Conservation (phyloP, 2,329 filamentous ascomycete genomes). For the Claviceps monticola region DNA sequence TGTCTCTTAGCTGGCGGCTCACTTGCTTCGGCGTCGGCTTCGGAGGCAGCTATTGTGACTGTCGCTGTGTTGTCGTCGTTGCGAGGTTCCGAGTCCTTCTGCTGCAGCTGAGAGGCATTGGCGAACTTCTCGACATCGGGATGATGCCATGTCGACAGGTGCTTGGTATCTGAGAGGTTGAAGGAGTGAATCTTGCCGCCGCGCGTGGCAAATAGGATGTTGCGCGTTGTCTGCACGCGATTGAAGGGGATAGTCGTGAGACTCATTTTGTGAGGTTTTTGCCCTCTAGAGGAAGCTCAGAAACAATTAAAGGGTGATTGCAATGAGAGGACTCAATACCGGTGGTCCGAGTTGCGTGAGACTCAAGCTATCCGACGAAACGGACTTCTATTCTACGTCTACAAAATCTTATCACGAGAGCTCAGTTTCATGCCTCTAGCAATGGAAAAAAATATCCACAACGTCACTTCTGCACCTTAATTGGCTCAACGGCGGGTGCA, state of each 20-base stretch:
- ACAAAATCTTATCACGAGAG: neutral
- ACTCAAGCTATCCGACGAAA: neutral
- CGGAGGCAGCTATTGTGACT: slow-evolving; percentile 5
- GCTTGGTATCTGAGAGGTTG: slow-evolving; percentile 39
- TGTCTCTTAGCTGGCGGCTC: slow-evolving; percentile 24
- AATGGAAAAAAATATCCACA: neutral
- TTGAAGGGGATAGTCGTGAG: slow-evolving; percentile 44
- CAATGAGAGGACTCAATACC: neutral
- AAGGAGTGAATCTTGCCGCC: slow-evolving; percentile 60
- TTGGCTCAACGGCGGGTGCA: neutral
- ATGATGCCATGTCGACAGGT: slow-evolving; percentile 49
- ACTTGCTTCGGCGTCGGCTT: slow-evolving; percentile 10
- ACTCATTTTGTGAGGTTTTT: neutral
- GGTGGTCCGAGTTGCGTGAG: neutral
- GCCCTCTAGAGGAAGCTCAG: neutral
- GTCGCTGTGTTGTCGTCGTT: slow-evolving; percentile 1
- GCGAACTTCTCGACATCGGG: slow-evolving; percentile 24
- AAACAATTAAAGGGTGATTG: neutral
- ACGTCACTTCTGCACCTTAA: neutral
- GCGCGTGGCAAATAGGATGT: slow-evolving; percentile 57
- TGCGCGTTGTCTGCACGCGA: slow-evolving; percentile 39
- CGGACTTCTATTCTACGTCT: neutral
- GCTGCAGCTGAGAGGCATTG: slow-evolving; percentile 9
- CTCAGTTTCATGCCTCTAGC: neutral
- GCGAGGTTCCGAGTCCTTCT: slow-evolving; percentile 10